These are phyloP conservation scores for Desmodesmus armatus DNA, from an alignment of 139 green algal genomes.

Conservation along the genomic window DNA sequence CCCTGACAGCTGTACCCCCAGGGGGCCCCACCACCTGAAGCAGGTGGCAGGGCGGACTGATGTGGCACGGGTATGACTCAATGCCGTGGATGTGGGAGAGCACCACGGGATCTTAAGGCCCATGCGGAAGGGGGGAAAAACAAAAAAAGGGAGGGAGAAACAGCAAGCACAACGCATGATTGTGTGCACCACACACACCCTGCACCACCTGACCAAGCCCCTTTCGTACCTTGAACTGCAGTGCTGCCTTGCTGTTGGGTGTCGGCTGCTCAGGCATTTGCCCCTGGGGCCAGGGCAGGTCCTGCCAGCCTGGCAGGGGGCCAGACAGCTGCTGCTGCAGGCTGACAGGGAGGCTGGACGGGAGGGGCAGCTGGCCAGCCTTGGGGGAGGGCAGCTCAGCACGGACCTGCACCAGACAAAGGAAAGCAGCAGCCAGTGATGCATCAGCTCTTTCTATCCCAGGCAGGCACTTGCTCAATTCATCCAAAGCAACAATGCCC, in stretches of 20 bases:
- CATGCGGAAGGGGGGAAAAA: background rate
- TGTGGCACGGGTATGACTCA: conserved; percentile 47
- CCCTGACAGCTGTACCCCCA: conserved; percentile 29
- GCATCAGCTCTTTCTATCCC: no score
- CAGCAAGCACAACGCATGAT: no score
- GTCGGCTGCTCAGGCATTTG: conserved; percentile 3
- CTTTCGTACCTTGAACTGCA: conserved; percentile 76
- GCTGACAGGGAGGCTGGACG: conserved; percentile 1
- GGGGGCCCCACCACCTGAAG: conserved; percentile 30
- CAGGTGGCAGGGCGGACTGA: conserved; percentile 3
- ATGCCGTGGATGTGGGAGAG: conserved; percentile 12
- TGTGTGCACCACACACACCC: no score
- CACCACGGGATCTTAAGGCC: conserved; percentile 46
- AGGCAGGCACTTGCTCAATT: no score
- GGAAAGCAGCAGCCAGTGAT: no score
- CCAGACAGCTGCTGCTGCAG: conserved; percentile 36
- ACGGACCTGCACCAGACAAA: conserved; percentile 62
- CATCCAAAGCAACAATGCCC: no score
- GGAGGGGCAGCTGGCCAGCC: conserved; percentile 72
- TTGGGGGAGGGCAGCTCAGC: conserved; percentile 58
- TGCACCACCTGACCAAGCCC: no score
- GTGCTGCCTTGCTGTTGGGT: conserved; percentile 63
- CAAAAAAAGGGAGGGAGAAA: no score
- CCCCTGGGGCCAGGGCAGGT: conserved; percentile 57
- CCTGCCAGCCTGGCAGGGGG: conserved; percentile 38